Conservation (phyloP, 1,284 basidiomycete genomes). For the Hortiboletus rubellus region DNA sequence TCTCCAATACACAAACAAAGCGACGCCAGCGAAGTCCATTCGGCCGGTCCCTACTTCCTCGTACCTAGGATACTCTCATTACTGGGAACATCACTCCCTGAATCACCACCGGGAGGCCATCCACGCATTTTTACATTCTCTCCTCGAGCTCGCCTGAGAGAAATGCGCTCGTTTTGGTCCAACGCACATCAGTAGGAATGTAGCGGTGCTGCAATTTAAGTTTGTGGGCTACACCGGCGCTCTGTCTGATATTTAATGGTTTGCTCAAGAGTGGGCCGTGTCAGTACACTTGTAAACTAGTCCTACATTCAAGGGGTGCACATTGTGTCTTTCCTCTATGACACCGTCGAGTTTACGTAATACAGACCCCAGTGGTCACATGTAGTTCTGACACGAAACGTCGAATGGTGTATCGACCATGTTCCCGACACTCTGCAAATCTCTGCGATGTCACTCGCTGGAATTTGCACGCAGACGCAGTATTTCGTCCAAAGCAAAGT, state of each 20-base stretch:
- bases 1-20: slow-evolving; percentile 65
- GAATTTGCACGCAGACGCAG: slow-evolving; percentile 13
- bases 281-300: not conserved
- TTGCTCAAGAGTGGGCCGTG: too few species aligned
- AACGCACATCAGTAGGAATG: not conserved
- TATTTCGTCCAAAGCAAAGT: slow-evolving; percentile 22
- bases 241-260: too few species aligned
- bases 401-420: slow-evolving; percentile 7
- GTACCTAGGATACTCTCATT: not conserved
- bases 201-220: not conserved
- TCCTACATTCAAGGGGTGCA: not conserved
- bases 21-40: not conserved
- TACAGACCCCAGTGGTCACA: not conserved
- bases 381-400: not conserved
- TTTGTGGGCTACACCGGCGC: not conserved
- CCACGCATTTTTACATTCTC: not conserved
- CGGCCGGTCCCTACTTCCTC: not conserved
- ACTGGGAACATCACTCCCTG: not conserved
- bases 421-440: slow-evolving; percentile 7
- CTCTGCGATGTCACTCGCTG: slow-evolving; percentile 8
- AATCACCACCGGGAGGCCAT: not conserved
- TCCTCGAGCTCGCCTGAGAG: not conserved
- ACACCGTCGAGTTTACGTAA: slow-evolving; percentile 19
- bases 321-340: not conserved
- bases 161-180: not conserved